A percentile compares a stretch with the other conserved stretches of the same genome.
Evolutionary conservation across 345 rosid genomes (phyloP).

Genomic region (Carallia brachiata): DNA sequence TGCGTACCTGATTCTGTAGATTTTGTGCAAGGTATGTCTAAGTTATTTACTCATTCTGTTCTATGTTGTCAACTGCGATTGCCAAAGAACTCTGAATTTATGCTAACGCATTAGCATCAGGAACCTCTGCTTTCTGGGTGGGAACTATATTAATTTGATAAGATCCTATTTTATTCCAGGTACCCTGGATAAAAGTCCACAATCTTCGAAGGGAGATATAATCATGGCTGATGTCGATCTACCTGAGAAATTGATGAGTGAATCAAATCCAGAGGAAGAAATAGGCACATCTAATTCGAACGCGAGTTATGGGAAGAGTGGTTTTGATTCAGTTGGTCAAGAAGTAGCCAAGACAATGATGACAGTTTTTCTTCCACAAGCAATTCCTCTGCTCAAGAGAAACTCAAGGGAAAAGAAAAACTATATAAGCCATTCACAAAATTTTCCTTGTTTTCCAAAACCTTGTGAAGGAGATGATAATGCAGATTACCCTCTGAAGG

Average conservation of each 20-base stretch:
- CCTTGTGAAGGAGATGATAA: conserved; percentile 27
- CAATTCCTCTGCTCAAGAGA: conserved; percentile 69
- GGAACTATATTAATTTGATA: conserved; percentile 37
- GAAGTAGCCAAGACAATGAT: conserved; percentile 72
- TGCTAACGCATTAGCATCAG: conserved; percentile 12
- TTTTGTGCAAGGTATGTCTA: conserved; percentile 48
- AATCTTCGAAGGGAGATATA: conserved; percentile 31
- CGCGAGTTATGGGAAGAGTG: conserved; percentile 42
- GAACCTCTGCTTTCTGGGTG: conserved; percentile 13
- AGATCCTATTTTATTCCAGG: conserved; percentile 29
- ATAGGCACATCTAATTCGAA: conserved; percentile 37
- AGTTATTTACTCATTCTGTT: conserved; percentile 8
- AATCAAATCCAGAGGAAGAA: conserved; percentile 45
- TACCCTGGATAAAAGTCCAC: conserved; percentile 18
- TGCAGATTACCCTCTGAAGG: conserved; percentile 24
- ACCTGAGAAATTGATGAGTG: conserved; percentile 38
- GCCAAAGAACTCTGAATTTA: conserved; percentile 8
- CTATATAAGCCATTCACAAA: conserved; percentile 18
- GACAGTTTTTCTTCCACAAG: conserved; percentile 86
- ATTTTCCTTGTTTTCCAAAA: conserved; percentile 21
- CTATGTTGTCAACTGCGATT: conserved; percentile 17
- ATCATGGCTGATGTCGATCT: conserved; percentile 24
- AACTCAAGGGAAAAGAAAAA: conserved; percentile 43
- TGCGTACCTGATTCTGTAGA: conserved; percentile 67
- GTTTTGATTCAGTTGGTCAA: conserved; percentile 53